A percentile compares a stretch with the other conserved stretches of the same genome.
phyloP scores from a whole-genome alignment of 2,329 filamentous ascomycete species.

The Thielaviopsis euricoi region DNA sequence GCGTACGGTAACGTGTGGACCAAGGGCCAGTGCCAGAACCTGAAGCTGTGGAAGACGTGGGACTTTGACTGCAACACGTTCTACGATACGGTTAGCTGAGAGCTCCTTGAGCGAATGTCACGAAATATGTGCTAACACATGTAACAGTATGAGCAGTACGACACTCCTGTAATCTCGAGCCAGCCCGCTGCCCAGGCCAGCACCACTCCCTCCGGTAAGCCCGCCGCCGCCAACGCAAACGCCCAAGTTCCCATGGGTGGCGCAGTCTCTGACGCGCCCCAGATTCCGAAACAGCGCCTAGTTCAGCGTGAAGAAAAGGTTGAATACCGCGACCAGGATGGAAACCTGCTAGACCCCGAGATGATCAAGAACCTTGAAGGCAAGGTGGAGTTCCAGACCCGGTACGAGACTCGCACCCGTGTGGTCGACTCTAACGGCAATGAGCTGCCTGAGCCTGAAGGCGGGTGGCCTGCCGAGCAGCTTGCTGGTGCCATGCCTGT shows the following conservation, averaged over 20 bases:
- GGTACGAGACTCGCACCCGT: conserved; percentile 85
- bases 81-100: conserved; percentile 68
- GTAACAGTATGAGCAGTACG: conserved; percentile 33
- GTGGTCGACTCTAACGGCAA: conserved; percentile 67
- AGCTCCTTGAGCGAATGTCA: too few relatives aligned
- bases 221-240: conserved; percentile 16
- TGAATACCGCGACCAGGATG: conserved; percentile 89
- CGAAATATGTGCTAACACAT: neutral
- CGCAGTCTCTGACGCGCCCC: conserved; percentile 31
- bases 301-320: conserved; percentile 58
- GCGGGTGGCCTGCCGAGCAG: conserved; percentile 15
- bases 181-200: conserved; percentile 10
- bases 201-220: conserved; percentile 9
- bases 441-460: conserved; percentile 40
- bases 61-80: conserved; percentile 98
- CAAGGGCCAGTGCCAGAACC: conserved; percentile 64
- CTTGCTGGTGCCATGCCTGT: conserved; percentile 22
- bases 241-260: conserved; percentile 2
- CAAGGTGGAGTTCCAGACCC: conserved; percentile 89
- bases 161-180: conserved; percentile 15
- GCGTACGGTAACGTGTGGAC: conserved; percentile 94
- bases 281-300: conserved; percentile 30
- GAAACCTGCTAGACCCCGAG: conserved; percentile 70
- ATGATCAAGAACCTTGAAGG: conserved; percentile 73
- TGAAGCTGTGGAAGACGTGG: conserved; percentile 81